phyloP scores from a whole-genome alignment of 306 rosid species.

The Castanea crenata region DNA sequence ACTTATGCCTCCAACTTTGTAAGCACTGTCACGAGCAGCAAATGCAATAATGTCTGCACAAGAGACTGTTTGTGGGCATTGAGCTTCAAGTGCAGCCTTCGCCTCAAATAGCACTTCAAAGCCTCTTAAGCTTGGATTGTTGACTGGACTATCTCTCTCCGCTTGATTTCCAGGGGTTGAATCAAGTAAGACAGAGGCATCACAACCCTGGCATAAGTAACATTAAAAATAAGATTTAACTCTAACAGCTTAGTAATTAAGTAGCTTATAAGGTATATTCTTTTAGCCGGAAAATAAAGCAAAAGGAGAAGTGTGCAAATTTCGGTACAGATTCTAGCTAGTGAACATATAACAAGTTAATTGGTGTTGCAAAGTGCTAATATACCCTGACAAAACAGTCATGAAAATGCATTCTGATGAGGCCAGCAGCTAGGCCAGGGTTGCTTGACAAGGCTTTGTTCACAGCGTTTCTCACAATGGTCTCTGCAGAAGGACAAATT shows the following conservation, averaged over 20 bases:
- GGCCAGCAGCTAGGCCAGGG: conserved; percentile 37
- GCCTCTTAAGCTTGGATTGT: conserved; percentile 36
- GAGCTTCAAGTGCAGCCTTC: conserved; percentile 29
- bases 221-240: too few relatives aligned
- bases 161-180: conserved; percentile 23
- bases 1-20: neutral
- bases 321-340: too few relatives aligned
- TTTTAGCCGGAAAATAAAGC: too few relatives aligned
- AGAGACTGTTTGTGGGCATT: conserved; percentile 36
- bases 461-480: conserved; percentile 23
- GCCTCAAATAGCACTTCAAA: conserved; percentile 34
- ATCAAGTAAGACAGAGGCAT: conserved; percentile 33
- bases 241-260: too few relatives aligned
- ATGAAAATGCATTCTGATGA: conserved; percentile 44
- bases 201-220: conserved; percentile 27
- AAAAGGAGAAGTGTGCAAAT: too few relatives aligned
- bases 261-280: too few relatives aligned
- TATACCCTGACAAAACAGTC: conserved; percentile 48
- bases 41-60: conserved; percentile 42
- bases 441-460: conserved; percentile 22
- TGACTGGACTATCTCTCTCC: conserved; percentile 29
- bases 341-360: too few relatives aligned
- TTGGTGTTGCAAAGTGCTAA: too few relatives aligned
- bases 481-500: conserved; percentile 32
- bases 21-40: conserved; percentile 34